Evolutionary conservation across 768 basidiomycete species (phyloP).

Genomic region (Auricularia sp.): DNA sequence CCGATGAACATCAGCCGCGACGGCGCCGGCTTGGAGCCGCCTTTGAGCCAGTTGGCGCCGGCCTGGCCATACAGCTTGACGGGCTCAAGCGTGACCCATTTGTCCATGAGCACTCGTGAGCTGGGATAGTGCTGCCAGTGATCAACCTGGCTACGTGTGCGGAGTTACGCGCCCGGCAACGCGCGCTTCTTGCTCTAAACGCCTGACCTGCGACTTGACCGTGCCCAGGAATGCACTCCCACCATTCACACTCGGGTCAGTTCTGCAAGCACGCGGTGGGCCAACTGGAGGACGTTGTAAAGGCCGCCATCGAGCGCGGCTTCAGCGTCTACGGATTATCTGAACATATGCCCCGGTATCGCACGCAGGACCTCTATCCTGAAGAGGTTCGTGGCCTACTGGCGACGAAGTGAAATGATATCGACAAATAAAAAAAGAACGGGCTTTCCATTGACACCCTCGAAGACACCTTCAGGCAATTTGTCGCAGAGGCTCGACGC

Average conservation of each 20-base stretch:
- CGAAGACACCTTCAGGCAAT: slow-evolving; percentile 54
- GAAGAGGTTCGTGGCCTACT: slow-evolving; percentile 65
- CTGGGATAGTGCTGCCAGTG: neutral
- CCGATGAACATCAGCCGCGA: slow-evolving; percentile 44
- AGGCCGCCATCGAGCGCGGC: slow-evolving; percentile 64
- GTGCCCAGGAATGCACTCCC: slow-evolving; percentile 17
- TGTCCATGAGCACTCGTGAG: slow-evolving; percentile 46
- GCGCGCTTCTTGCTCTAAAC: neutral
- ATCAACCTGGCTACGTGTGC: neutral
- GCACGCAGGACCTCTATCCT: slow-evolving; percentile 74
- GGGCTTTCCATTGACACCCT: slow-evolving; percentile 44
- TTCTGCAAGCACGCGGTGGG: slow-evolving; percentile 88
- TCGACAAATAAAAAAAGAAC: slow-evolving; percentile 30
- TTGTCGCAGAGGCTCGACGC: slow-evolving; percentile 69
- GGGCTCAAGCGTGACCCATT: slow-evolving; percentile 79
- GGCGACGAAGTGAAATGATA: slow-evolving; percentile 4
- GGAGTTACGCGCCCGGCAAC: neutral
- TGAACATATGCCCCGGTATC: slow-evolving; percentile 89
- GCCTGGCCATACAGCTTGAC: slow-evolving; percentile 19
- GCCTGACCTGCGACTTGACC: too few species aligned
- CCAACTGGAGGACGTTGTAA: slow-evolving; percentile 67
- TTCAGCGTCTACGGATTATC: slow-evolving; percentile 81
- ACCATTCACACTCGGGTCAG: slow-evolving; percentile 88
- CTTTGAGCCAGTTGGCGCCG: slow-evolving; percentile 21
- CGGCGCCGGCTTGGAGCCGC: slow-evolving; percentile 13